Evolutionary conservation across 164 flowering plant genomes (phyloP).

Genomic region (Vitis cinerea): DNA sequence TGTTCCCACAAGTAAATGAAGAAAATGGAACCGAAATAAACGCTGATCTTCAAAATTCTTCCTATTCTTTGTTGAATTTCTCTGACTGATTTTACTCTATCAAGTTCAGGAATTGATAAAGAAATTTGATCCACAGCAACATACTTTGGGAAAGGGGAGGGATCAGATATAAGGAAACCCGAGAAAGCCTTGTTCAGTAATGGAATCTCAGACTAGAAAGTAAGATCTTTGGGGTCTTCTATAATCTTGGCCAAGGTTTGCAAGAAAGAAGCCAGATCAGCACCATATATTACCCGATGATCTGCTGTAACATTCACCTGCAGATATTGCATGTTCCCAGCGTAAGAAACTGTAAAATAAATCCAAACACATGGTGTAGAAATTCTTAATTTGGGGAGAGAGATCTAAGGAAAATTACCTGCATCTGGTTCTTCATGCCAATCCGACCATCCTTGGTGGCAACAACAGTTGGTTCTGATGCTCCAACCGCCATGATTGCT

Average conservation of each 20-base stretch:
- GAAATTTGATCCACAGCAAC: constrained; percentile 1
- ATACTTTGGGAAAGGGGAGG: neutral
- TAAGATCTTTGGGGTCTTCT: constrained; percentile 88
- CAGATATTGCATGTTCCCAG: constrained; percentile 8
- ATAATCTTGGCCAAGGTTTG: constrained; percentile 84
- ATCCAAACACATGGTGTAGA: neutral
- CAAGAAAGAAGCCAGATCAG: constrained; percentile 92
- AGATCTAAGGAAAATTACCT: constrained; percentile 41
- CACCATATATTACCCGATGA: constrained; percentile 92
- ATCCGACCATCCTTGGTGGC: constrained; percentile 87
- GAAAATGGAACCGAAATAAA: constrained; percentile 5
- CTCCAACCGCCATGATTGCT: constrained; percentile 99
- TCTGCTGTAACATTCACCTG: constrained; percentile 98
- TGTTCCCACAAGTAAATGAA: neutral
- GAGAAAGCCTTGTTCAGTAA: neutral
- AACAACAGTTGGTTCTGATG: constrained; percentile 77
- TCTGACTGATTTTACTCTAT: neutral
- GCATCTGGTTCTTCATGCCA: constrained; percentile 90
- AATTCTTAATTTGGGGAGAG: neutral
- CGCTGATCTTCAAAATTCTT: constrained; percentile 10
- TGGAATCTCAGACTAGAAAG: constrained; percentile 41
- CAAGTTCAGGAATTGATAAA: neutral
- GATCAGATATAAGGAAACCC: neutral
- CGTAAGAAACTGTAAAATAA: constrained; percentile 1
- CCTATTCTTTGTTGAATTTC: neutral